A percentile compares a stretch with the other conserved stretches of the same genome.
These are phyloP conservation scores for Passalora sequoiae DNA, from an alignment of 2,329 filamentous ascomycete species.

Conservation along the genomic window DNA sequence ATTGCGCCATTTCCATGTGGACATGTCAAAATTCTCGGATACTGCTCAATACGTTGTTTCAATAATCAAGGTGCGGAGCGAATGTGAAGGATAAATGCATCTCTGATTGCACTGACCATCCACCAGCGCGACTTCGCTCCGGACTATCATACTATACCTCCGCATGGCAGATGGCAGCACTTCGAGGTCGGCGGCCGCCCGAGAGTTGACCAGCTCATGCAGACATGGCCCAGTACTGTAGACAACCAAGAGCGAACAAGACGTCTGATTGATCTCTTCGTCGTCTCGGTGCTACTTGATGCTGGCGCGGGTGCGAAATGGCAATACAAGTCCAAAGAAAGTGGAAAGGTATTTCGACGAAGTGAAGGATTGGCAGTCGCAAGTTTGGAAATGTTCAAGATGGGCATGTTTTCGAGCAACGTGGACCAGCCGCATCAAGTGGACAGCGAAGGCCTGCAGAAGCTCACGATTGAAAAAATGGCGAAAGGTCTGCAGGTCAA, in stretches of 20 bases:
- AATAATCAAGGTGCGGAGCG: slow-evolving; percentile 80
- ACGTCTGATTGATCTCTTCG: slow-evolving; percentile 70
- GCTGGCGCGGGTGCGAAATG: slow-evolving; percentile 85
- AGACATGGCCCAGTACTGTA: slow-evolving; percentile 62
- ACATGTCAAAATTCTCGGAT: slow-evolving; percentile 75
- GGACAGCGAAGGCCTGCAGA: slow-evolving; percentile 73
- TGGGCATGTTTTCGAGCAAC: slow-evolving; percentile 80
- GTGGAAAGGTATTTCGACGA: slow-evolving; percentile 72
- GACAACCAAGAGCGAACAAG: slow-evolving; percentile 70
- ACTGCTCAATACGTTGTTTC: slow-evolving; percentile 84
- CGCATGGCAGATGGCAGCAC: slow-evolving; percentile 82
- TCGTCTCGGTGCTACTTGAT: slow-evolving; percentile 75
- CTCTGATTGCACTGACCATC: too few relatives aligned
- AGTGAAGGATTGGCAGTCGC: slow-evolving; percentile 83
- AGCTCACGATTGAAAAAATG: slow-evolving; percentile 67
- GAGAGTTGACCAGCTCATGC: slow-evolving; percentile 64
- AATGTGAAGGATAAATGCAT: too few relatives aligned
- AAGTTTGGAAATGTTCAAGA: slow-evolving; percentile 87
- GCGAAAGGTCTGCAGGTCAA: slow-evolving; percentile 80
- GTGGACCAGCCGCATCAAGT: slow-evolving; percentile 79
- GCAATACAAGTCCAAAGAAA: slow-evolving; percentile 89
- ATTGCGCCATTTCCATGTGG: slow-evolving; percentile 81
- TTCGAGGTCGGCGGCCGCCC: slow-evolving; percentile 76
- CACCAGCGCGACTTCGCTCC: slow-evolving; percentile 63
- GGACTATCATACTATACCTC: slow-evolving; percentile 68